phyloP scores from a whole-genome alignment of 495 filamentous ascomycete species.

The Platismatia glauca region DNA sequence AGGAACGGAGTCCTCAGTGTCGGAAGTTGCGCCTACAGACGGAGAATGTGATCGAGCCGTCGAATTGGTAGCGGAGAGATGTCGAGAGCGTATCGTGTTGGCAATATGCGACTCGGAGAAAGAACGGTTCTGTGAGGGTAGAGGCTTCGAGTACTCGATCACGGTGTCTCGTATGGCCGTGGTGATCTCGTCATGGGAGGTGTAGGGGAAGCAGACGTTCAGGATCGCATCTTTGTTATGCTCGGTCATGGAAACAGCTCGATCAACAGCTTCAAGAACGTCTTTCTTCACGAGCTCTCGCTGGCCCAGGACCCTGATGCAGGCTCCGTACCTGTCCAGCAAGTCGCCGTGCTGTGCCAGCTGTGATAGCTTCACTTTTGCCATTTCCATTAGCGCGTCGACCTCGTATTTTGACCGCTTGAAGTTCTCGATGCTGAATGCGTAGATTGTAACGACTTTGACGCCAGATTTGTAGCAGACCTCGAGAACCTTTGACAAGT shows the following conservation, averaged over 20 bases:
- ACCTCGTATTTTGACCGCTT: constrained; percentile 97
- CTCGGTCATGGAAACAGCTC: constrained; percentile 71
- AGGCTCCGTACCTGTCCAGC: constrained; percentile 84
- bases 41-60: constrained; percentile 20
- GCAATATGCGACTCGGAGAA: constrained; percentile 83
- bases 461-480: constrained; percentile 95
- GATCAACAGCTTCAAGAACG: constrained; percentile 78
- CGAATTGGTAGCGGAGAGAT: constrained; percentile 31
- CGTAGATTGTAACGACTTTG: constrained; percentile 92
- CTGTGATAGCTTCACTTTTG: constrained; percentile 85
- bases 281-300: constrained; percentile 72
- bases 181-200: constrained; percentile 91
- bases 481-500: constrained; percentile 63
- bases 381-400: constrained; percentile 95
- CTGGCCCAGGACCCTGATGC: constrained; percentile 74
- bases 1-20: constrained; percentile 34
- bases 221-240: constrained; percentile 74
- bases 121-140: constrained; percentile 49
- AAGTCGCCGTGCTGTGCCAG: constrained; percentile 88
- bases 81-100: constrained; percentile 62
- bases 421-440: constrained; percentile 98
- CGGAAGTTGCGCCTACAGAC: constrained; percentile 20
- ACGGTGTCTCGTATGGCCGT: constrained; percentile 83
- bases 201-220: constrained; percentile 97
- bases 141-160: constrained; percentile 63